These are phyloP conservation scores for Benincasa hispida DNA, from an alignment of 306 rosid genomes.

Conservation along the genomic window DNA sequence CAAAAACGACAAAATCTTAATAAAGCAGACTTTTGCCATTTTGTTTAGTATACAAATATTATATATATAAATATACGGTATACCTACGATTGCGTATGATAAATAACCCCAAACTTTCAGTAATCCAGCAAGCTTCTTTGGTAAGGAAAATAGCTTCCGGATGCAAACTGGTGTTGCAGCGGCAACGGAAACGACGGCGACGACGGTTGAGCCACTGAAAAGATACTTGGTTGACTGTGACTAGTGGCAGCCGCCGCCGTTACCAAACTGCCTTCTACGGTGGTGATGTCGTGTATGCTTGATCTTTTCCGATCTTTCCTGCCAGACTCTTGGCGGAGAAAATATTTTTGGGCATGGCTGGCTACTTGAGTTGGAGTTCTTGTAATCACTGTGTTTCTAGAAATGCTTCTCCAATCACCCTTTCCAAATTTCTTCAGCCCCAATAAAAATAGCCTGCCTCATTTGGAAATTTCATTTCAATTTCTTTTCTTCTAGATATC, in stretches of 20 bases:
- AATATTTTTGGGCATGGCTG: background rate
- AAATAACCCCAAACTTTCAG: background rate
- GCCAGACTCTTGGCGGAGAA: background rate
- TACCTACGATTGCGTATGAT: background rate
- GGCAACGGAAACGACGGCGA: background rate
- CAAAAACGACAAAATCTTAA: too few relatives aligned
- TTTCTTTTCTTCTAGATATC: too few relatives aligned
- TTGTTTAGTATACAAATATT: too few relatives aligned
- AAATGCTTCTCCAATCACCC: background rate
- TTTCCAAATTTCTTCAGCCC: background rate
- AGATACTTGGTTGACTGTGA: background rate
- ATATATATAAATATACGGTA: too few relatives aligned
- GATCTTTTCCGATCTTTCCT: background rate
- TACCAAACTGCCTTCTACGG: background rate
- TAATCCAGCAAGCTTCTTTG: background rate
- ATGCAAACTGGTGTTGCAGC: background rate
- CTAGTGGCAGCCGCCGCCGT: too few relatives aligned
- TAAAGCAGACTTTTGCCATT: too few relatives aligned
- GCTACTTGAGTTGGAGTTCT: slow-evolving; percentile 1
- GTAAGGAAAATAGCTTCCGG: background rate
- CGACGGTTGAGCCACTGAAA: background rate
- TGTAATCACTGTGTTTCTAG: background rate
- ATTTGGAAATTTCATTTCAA: background rate
- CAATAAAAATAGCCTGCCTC: background rate
- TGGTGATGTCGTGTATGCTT: background rate